These are phyloP conservation scores for Avena insularis DNA, from an alignment of 176 grass and related monocot species.

Conservation along the genomic window DNA sequence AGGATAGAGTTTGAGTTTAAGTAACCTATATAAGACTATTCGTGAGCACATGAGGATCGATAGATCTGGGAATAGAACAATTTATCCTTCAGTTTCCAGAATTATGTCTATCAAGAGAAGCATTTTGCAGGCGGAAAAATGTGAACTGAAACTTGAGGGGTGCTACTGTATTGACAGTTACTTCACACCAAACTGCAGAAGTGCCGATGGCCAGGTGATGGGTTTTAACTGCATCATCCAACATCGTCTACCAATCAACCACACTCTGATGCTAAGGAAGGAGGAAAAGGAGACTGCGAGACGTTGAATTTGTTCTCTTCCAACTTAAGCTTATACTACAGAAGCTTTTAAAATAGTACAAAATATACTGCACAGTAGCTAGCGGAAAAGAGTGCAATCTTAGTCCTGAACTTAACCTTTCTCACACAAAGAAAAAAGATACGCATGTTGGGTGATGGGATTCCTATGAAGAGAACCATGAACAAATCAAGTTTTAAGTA, in stretches of 20 bases:
- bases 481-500: background rate
- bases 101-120: background rate
- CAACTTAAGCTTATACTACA: background rate
- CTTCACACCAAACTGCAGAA: slow-evolving; percentile 15
- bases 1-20: background rate
- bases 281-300: background rate
- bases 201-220: background rate
- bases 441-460: background rate
- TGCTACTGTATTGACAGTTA: slow-evolving; percentile 5
- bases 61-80: slow-evolving; percentile 21
- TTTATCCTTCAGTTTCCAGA: background rate
- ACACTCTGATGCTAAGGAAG: background rate
- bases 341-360: background rate
- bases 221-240: slow-evolving; percentile 41
- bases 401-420: slow-evolving; percentile 20
- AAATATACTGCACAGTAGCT: background rate
- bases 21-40: background rate
- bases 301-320: background rate
- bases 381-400: slow-evolving; percentile 1
- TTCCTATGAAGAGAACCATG: slow-evolving; percentile 1
- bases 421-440: background rate
- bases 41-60: background rate
- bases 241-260: slow-evolving; percentile 31
- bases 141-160: slow-evolving; percentile 4
- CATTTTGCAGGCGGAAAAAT: slow-evolving; percentile 24